Base-by-base conservation (phyloP, 495 filamentous ascomycete genomes). In the Aspergillus nidulans region DNA sequence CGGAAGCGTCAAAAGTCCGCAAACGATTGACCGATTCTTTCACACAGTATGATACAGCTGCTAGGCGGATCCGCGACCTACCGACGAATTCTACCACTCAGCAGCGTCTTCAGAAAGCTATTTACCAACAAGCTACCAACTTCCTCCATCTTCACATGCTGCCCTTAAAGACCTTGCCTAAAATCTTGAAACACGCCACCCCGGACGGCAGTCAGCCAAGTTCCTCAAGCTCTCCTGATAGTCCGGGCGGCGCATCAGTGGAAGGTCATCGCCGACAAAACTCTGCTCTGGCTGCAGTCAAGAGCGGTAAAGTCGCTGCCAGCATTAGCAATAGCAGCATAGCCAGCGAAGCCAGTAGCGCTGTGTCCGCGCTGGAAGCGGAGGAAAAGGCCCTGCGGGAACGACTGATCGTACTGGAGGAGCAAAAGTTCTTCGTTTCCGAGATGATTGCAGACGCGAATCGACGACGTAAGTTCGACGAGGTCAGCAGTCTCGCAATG, bases 81-180 rank as follows among this genome's bases (percentile, higher is more conserved):
- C 87, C 88, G 26, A 83, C 79, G 25, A 69, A 83, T 4, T 92
- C 85, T 30, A 80, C 84, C 2, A 85, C 89, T 0, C 91, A 98
- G 65, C 66, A 80, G 53, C 80, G 78, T 21, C 76, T 98, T 15
- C 94, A 97, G 63, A 90, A 88, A 60, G 82, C 88, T 2, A 86
- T 98, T 24, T 89, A 96, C 58, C 83, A 89, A 56, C 84, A 91
- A 60, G 89, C 90, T 4, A 86, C 83, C 49, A 85, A 84, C 56
- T 97, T 98, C 63, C 73, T 98, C 1, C 90, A 94, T 61, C 76
- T 92, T 24, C 90, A 98, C 59, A 92, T 98, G 86, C 79, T 98
- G 13, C 90, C 94, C 1, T 74, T 98, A 13, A 95, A 96, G 69
- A 83, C 85, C 8, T 76, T 97, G 0, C 94, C 92, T 0, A 87